Conservation (phyloP, 1,139 yeast species). For the Saccharomycopsis hybrid region DNA sequence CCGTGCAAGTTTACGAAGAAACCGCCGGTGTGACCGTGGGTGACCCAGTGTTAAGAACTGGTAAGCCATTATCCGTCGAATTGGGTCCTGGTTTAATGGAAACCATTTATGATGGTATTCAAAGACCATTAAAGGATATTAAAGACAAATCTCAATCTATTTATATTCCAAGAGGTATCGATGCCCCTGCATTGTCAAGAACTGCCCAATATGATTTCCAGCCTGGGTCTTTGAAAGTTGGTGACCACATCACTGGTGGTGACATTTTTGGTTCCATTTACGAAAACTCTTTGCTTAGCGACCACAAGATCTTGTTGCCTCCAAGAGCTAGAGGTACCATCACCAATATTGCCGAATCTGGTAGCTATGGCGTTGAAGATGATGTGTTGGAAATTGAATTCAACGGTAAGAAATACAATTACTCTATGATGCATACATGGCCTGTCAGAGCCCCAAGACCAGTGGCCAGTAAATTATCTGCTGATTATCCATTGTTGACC, state of each 20-base stretch:
- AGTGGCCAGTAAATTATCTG: slow-evolving; percentile 85
- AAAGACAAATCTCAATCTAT: slow-evolving; percentile 81
- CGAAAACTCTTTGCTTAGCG: slow-evolving; percentile 86
- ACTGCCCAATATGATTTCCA: slow-evolving; percentile 76
- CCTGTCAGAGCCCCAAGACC: slow-evolving; percentile 99
- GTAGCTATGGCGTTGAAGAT: slow-evolving; percentile 87
- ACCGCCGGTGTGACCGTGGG: slow-evolving; percentile 99
- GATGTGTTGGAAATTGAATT: slow-evolving; percentile 89
- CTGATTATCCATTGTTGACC: slow-evolving; percentile 90
- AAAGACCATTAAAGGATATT: slow-evolving; percentile 93
- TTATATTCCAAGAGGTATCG: slow-evolving; percentile 97
- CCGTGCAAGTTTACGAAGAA: slow-evolving; percentile 98
- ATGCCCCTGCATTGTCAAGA: slow-evolving; percentile 89
- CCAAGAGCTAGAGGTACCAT: slow-evolving; percentile 99
- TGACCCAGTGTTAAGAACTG: slow-evolving; percentile 96
- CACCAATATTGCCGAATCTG: slow-evolving; percentile 80
- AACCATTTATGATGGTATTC: slow-evolving; percentile 98
- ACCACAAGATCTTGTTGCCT: slow-evolving; percentile 90
- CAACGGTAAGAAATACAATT: slow-evolving; percentile 73
- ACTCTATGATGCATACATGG: slow-evolving; percentile 98
- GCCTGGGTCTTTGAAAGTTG: slow-evolving; percentile 75
- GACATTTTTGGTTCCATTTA: slow-evolving; percentile 91
- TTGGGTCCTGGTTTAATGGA: slow-evolving; percentile 99
- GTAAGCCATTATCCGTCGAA: slow-evolving; percentile 96
- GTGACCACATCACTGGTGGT: slow-evolving; percentile 98